Percentiles rank a stretch among this genome's conserved stretches.
phyloP scores from a whole-genome alignment of 1,139 yeast genomes.

The Saccharomycopsis crataegensis region DNA sequence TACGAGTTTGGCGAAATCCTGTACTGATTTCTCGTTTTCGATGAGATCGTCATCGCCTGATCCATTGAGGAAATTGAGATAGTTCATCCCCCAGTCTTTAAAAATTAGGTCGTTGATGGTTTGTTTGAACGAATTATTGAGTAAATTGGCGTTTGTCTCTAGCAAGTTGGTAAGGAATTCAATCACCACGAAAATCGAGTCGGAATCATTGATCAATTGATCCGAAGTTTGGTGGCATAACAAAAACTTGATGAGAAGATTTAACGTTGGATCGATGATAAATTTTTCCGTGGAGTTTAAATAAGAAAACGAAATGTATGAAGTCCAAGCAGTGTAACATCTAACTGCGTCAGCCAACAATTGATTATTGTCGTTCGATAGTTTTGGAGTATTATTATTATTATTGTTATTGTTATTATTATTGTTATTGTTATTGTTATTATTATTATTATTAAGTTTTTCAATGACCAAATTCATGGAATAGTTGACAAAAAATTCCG shows the following conservation, averaged over 20 bases:
- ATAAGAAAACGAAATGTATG: constrained; percentile 25
- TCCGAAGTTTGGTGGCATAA: too few relatives aligned
- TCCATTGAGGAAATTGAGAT: constrained; percentile 34
- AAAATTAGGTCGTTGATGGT: constrained; percentile 24
- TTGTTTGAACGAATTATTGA: constrained; percentile 1
- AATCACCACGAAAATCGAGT: constrained; percentile 20
- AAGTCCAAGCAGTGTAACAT: constrained; percentile 10
- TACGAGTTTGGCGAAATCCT: constrained; percentile 43
- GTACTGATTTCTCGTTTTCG: constrained; percentile 19
- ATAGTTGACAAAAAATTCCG: constrained; percentile 20
- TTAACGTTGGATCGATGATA: constrained; percentile 20
- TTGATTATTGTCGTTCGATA: neutral
- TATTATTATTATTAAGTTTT: neutral
- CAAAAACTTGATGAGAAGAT: neutral
- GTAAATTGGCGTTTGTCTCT: constrained; percentile 19
- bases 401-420: neutral
- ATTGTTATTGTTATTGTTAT: neutral
- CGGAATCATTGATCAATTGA: neutral
- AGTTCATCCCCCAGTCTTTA: constrained; percentile 30
- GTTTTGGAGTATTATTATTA: too few relatives aligned
- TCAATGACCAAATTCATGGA: constrained; percentile 19
- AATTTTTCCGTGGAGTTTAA: constrained; percentile 26
- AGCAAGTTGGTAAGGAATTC: constrained; percentile 25
- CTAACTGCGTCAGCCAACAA: neutral
- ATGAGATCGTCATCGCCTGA: constrained; percentile 38